phyloP scores from a whole-genome alignment of 805 yeast genomes.

The Metschnikowia aberdeeniae region DNA sequence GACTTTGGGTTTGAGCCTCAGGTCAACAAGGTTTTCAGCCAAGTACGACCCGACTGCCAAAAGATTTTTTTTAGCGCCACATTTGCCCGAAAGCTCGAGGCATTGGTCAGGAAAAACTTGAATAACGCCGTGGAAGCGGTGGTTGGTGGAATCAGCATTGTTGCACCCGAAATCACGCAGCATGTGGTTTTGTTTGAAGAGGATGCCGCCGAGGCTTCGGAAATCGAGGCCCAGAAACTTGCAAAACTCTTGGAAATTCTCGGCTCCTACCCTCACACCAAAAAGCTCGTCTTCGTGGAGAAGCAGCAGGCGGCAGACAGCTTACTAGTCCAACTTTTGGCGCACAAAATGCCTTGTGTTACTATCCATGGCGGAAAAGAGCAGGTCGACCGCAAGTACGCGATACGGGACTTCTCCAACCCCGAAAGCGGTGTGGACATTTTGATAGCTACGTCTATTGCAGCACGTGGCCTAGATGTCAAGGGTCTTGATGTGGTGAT shows the following conservation, averaged over 20 bases:
- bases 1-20: constrained; percentile 98
- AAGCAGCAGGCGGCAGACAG: constrained; percentile 84
- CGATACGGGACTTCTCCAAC: constrained; percentile 59
- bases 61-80: constrained; percentile 93
- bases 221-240: constrained; percentile 41
- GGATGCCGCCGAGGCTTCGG: constrained; percentile 18
- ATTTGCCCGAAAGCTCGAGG: constrained; percentile 76
- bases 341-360: constrained; percentile 53
- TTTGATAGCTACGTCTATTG: constrained; percentile 86
- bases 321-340: constrained; percentile 49
- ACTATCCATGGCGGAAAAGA: constrained; percentile 92
- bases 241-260: constrained; percentile 49
- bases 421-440: constrained; percentile 56
- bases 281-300: constrained; percentile 79
- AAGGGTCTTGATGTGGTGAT: constrained; percentile 76
- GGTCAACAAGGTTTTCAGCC: constrained; percentile 70
- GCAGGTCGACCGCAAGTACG: constrained; percentile 73
- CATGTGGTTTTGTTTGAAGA: constrained; percentile 57
- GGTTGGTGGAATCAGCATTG: constrained; percentile 76
- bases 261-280: constrained; percentile 45
- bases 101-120: constrained; percentile 63
- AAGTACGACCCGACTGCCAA: constrained; percentile 81
- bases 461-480: constrained; percentile 96
- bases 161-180: constrained; percentile 78
- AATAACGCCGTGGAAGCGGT: constrained; percentile 66